A percentile compares a stretch with the other conserved stretches of the same genome.
Evolutionary conservation across 2,329 filamentous ascomycete genomes (phyloP).

Genomic region (Botrytis sinoallii): DNA sequence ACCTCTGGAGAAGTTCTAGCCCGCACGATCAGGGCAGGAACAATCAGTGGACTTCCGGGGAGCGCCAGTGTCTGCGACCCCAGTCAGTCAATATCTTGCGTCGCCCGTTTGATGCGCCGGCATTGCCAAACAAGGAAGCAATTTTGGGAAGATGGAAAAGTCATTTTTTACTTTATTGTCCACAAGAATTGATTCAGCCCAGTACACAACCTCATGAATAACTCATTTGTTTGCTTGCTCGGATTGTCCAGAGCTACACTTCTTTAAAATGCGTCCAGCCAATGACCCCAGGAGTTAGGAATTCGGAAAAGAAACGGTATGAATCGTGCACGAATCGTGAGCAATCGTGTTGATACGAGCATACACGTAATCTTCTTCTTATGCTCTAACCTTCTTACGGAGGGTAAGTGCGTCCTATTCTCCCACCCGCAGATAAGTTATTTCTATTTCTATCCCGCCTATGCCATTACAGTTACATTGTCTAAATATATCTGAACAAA

Average conservation of each 20-base stretch:
- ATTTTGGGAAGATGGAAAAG: background rate
- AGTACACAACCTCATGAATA: background rate
- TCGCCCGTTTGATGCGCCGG: background rate
- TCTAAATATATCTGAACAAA: background rate
- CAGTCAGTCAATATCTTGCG: background rate
- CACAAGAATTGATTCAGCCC: background rate
- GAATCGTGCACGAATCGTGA: background rate
- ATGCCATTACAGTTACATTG: background rate
- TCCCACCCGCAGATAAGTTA: background rate
- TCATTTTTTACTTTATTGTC: background rate
- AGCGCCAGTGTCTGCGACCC: constrained; percentile 7
- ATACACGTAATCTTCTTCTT: background rate
- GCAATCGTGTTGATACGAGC: background rate
- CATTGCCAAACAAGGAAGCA: background rate
- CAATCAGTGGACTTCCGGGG: background rate
- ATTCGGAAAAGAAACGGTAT: background rate
- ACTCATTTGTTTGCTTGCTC: background rate
- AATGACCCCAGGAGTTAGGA: background rate
- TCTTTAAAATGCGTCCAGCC: background rate
- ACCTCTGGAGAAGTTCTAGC: background rate
- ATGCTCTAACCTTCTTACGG: background rate
- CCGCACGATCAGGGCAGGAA: background rate
- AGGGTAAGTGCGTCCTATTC: background rate
- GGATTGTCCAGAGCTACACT: background rate
- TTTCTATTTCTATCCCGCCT: background rate